A percentile compares a stretch with the other conserved stretches of the same genome.
These are phyloP conservation scores for Canavalia ensiformis DNA, from an alignment of 306 rosid species.

Conservation along the genomic window DNA sequence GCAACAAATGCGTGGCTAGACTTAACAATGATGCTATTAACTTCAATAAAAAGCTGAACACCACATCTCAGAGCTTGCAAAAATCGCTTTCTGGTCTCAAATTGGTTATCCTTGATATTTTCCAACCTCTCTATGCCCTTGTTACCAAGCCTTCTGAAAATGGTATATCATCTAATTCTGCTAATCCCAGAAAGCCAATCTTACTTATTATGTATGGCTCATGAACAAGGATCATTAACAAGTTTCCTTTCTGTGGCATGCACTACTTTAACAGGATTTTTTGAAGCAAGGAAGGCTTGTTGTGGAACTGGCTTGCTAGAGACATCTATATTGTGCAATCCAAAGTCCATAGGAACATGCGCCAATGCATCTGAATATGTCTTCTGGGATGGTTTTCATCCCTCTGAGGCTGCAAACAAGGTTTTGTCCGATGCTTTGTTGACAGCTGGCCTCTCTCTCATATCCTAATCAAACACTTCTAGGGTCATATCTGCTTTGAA, in stretches of 20 bases:
- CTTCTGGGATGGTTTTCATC: constrained; percentile 93
- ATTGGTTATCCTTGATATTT: constrained; percentile 69
- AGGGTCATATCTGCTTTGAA: neutral
- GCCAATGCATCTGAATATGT: constrained; percentile 82
- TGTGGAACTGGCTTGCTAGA: constrained; percentile 89
- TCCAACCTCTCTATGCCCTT: constrained; percentile 71
- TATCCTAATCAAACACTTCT: constrained; percentile 51
- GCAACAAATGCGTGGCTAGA: constrained; percentile 63
- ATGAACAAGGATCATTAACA: neutral
- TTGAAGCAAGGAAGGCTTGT: constrained; percentile 80
- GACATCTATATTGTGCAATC: constrained; percentile 73
- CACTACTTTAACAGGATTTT: constrained; percentile 62
- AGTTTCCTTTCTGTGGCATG: constrained; percentile 23
- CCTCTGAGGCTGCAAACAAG: constrained; percentile 83
- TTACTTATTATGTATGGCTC: neutral
- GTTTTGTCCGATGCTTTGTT: constrained; percentile 61
- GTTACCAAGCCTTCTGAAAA: constrained; percentile 68
- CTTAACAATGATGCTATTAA: constrained; percentile 67
- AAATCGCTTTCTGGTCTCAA: constrained; percentile 62
- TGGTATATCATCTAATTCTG: constrained; percentile 51
- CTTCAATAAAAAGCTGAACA: constrained; percentile 71
- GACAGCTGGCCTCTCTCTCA: constrained; percentile 66
- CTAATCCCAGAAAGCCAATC: constrained; percentile 10
- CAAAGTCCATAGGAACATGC: constrained; percentile 72
- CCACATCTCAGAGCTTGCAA: constrained; percentile 67